These are phyloP conservation scores for Orbilia blumenaviensis DNA, from an alignment of 2,329 filamentous ascomycete genomes.

Conservation along the genomic window DNA sequence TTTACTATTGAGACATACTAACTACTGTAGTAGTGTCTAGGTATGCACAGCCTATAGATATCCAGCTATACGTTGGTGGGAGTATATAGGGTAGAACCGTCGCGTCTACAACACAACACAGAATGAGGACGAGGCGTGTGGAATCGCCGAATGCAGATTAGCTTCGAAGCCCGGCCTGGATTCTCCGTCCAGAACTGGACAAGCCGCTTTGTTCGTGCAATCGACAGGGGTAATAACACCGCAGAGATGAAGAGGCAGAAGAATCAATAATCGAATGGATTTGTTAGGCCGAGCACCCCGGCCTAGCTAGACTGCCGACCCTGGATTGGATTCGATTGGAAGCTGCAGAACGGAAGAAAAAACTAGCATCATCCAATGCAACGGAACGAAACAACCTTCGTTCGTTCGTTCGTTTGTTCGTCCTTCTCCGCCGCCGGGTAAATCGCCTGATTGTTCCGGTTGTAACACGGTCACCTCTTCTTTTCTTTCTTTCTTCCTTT, in stretches of 20 bases:
- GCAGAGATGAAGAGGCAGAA: not conserved
- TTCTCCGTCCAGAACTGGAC: too few species aligned
- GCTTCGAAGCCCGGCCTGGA: not conserved
- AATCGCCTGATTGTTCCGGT: constrained; percentile 20
- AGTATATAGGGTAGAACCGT: too few species aligned
- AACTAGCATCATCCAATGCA: not conserved
- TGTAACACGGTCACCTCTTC: constrained; percentile 28
- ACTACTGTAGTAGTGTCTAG: too few species aligned
- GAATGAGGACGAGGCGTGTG: not conserved
- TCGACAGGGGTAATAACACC: constrained; percentile 20
- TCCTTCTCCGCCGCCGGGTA: constrained; percentile 44
- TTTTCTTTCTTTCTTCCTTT: not conserved
- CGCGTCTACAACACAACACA: constrained; percentile 13
- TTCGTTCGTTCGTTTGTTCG: constrained; percentile 29
- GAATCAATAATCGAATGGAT: too few species aligned
- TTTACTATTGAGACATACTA: too few species aligned
- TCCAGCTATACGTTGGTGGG: too few species aligned
- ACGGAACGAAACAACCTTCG: not conserved
- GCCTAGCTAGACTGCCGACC: not conserved
- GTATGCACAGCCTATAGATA: too few species aligned
- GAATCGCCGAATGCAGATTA: constrained; percentile 23
- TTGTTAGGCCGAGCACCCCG: too few species aligned
- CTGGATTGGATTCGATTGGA: not conserved
- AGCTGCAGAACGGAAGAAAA: too few species aligned
- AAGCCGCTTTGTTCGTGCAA: not conserved